Evolutionary conservation across 2,329 filamentous ascomycete species (phyloP).

Genomic region (Pseudogymnoascus sp.): DNA sequence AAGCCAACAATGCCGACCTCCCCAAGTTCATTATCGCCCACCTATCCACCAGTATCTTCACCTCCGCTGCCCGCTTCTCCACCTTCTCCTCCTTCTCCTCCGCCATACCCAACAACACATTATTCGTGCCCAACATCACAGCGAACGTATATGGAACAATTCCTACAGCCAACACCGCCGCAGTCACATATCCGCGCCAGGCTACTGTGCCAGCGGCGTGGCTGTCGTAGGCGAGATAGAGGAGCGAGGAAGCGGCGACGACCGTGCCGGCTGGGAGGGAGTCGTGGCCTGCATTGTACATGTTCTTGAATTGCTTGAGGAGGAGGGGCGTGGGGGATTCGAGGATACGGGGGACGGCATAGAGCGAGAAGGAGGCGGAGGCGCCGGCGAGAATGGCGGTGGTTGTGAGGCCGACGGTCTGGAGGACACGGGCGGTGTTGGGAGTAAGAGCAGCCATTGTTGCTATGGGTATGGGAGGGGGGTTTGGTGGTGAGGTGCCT

Average conservation of each 20-base stretch:
- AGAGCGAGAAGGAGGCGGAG: slow-evolving; percentile 33
- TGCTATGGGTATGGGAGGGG: background rate
- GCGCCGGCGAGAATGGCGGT: slow-evolving; percentile 37
- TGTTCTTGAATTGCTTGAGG: slow-evolving; percentile 44
- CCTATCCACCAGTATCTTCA: slow-evolving; percentile 44
- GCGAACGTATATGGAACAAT: slow-evolving; percentile 45
- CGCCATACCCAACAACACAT: slow-evolving; percentile 37
- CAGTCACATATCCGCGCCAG: slow-evolving; percentile 33
- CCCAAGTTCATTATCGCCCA: slow-evolving; percentile 48
- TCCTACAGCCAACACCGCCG: slow-evolving; percentile 36
- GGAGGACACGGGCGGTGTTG: slow-evolving; percentile 35
- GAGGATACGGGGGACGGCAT: slow-evolving; percentile 44
- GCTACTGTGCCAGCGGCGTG: slow-evolving; percentile 22
- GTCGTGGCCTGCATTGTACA: slow-evolving; percentile 33
- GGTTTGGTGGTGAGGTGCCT: background rate
- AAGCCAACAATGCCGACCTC: slow-evolving; percentile 28
- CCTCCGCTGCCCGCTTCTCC: slow-evolving; percentile 33
- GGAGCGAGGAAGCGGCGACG: slow-evolving; percentile 34
- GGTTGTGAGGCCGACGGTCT: slow-evolving; percentile 42
- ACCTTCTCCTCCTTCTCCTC: slow-evolving; percentile 29
- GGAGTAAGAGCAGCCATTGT: background rate
- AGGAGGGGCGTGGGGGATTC: slow-evolving; percentile 46
- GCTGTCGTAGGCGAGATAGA: slow-evolving; percentile 37
- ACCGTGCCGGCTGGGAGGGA: slow-evolving; percentile 33
- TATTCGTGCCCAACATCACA: slow-evolving; percentile 38